Conservation (phyloP, 371 early-diverging fungal genomes). For the Mucor irregularis region DNA sequence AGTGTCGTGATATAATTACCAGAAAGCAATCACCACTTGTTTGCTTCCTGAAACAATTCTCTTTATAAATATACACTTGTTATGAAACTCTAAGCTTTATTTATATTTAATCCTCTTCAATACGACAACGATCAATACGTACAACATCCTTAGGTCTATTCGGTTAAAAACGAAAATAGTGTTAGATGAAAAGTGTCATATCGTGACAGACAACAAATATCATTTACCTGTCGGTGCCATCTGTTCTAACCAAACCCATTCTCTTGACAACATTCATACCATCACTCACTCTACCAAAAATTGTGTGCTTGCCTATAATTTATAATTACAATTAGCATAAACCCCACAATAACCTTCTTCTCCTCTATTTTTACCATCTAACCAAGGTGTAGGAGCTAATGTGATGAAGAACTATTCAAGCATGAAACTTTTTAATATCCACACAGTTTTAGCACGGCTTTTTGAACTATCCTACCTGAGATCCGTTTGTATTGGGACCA, state of each 20-base stretch:
- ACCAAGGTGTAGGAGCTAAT: constrained; percentile 69
- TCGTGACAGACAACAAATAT: too few relatives aligned
- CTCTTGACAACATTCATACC: constrained; percentile 72
- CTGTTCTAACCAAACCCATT: constrained; percentile 72
- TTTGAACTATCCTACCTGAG: constrained; percentile 50
- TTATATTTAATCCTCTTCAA: constrained; percentile 25
- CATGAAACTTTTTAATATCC: neutral
- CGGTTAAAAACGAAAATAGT: neutral
- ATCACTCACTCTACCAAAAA: constrained; percentile 68
- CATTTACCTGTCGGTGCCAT: constrained; percentile 50
- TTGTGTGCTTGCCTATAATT: constrained; percentile 62
- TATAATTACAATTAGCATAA: constrained; percentile 21
- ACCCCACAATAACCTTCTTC: neutral
- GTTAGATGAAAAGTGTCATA: too few relatives aligned
- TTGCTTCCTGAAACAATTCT: too few relatives aligned
- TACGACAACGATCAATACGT: constrained; percentile 35
- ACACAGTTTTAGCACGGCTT: constrained; percentile 40
- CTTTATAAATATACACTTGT: too few relatives aligned
- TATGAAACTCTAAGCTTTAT: too few relatives aligned
- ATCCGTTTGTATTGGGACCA: constrained; percentile 85
- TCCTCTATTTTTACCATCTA: constrained; percentile 60
- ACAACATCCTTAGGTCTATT: constrained; percentile 43
- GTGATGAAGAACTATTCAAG: constrained; percentile 73
- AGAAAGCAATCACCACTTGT: too few relatives aligned
- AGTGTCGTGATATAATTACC: too few relatives aligned